Conservation (phyloP, 2,329 filamentous ascomycete genomes). For the Ascocoryne sarcoides region DNA sequence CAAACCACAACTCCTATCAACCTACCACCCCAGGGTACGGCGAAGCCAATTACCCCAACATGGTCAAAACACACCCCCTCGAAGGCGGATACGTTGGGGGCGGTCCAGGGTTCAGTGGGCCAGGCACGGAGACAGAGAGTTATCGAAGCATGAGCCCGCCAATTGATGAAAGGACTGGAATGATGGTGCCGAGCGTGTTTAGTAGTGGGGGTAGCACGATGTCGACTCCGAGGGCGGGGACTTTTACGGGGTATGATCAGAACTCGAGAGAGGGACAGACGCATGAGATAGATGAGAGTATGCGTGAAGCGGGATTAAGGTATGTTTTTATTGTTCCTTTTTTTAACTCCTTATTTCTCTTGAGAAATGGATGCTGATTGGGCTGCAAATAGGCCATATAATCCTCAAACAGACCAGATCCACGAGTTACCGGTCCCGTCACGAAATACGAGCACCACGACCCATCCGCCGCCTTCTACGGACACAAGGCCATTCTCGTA, state of each 20-base stretch:
- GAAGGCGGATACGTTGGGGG: slow-evolving; percentile 2
- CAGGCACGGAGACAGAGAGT: slow-evolving; percentile 7
- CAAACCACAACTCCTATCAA: slow-evolving; percentile 17
- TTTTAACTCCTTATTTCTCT: background rate
- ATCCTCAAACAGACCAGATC: slow-evolving; percentile 4
- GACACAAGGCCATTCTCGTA: slow-evolving; percentile 11
- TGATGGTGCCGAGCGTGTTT: slow-evolving; percentile 7
- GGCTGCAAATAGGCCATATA: slow-evolving; percentile 4
- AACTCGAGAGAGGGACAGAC: slow-evolving; percentile 7
- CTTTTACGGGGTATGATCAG: slow-evolving; percentile 6
- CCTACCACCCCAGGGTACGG: slow-evolving; percentile 11
- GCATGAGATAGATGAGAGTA: slow-evolving; percentile 12
- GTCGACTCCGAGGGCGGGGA: background rate
- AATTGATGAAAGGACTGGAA: slow-evolving; percentile 11
- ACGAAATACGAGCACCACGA: slow-evolving; percentile 4
- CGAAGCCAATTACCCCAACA: slow-evolving; percentile 19
- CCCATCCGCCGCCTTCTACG: background rate
- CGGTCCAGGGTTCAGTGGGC: background rate
- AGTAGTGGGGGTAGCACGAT: slow-evolving; percentile 7
- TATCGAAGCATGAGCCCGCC: slow-evolving; percentile 15
- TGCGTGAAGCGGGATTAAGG: slow-evolving; percentile 5
- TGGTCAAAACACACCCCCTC: slow-evolving; percentile 10
- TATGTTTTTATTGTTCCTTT: slow-evolving; percentile 3
- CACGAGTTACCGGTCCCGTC: slow-evolving; percentile 6
- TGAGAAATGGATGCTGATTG: background rate